Evolutionary conservation across 495 filamentous ascomycete genomes (phyloP).

Genomic region (Talaromyces wortmannii): DNA sequence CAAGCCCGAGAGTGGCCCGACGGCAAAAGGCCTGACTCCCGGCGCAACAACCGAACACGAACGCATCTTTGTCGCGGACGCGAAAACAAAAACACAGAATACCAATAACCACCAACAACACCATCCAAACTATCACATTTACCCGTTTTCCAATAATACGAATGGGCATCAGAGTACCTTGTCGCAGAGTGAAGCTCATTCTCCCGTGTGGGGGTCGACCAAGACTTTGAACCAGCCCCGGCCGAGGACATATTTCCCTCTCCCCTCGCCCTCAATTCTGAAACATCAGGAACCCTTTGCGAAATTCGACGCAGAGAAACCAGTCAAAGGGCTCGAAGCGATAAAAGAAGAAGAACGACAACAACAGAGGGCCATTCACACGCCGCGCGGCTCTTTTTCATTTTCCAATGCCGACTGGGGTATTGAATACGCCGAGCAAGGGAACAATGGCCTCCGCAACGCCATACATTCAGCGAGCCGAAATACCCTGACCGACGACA

Average conservation of each 20-base stretch:
- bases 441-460: constrained; percentile 81
- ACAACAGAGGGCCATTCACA: constrained; percentile 19
- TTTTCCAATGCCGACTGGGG: constrained; percentile 62
- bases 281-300: constrained; percentile 50
- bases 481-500: constrained; percentile 48
- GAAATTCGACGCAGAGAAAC: not conserved
- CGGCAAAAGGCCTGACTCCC: constrained; percentile 36
- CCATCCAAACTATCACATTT: too few relatives aligned
- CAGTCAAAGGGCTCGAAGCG: not conserved
- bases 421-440: constrained; percentile 73
- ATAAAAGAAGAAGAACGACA: constrained; percentile 5
- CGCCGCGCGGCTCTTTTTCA: constrained; percentile 48
- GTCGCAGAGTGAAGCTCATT: constrained; percentile 36
- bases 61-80: constrained; percentile 46
- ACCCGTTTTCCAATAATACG: constrained; percentile 20
- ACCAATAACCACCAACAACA: constrained; percentile 3
- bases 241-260: constrained; percentile 51
- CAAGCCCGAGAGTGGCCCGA: constrained; percentile 31
- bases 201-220: constrained; percentile 60
- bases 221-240: constrained; percentile 63
- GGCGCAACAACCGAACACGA: constrained; percentile 55
- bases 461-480: constrained; percentile 66
- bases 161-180: constrained; percentile 14
- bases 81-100: constrained; percentile 19
- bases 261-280: constrained; percentile 66